A percentile compares a stretch with the other conserved stretches of the same genome.
Conservation (phyloP, 2,329 filamentous ascomycete species). For the Colletotrichum gigasporum region DNA sequence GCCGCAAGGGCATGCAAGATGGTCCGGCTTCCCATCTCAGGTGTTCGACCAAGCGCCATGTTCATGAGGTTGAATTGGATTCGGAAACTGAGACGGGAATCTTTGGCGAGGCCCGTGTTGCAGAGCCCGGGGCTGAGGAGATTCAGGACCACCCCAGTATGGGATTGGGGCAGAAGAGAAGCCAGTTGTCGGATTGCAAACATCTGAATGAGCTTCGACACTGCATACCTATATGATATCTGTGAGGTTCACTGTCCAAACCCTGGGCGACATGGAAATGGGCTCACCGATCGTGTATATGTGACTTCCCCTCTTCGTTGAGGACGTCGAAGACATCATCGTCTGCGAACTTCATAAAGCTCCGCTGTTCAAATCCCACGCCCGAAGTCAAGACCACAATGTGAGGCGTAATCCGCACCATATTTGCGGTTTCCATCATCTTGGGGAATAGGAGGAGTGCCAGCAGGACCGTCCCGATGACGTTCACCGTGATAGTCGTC, state of each 20-base stretch:
- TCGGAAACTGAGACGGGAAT: slow-evolving; percentile 26
- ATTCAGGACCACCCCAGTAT: slow-evolving; percentile 43
- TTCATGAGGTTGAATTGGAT: slow-evolving; percentile 36
- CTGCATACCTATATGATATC: slow-evolving; percentile 32
- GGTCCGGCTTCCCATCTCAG: slow-evolving; percentile 40
- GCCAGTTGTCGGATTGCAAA: slow-evolving; percentile 38
- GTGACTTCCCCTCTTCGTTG: not conserved
- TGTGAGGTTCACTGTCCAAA: not conserved
- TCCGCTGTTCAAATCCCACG: not conserved
- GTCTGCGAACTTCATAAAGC: not conserved
- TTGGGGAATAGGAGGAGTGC: slow-evolving; percentile 36
- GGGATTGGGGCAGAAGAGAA: slow-evolving; percentile 34
- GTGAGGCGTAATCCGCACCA: slow-evolving; percentile 36
- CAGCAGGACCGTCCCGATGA: slow-evolving; percentile 36
- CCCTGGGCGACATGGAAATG: not conserved
- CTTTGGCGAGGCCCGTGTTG: slow-evolving; percentile 35
- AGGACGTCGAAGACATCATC: not conserved
- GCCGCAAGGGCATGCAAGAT: slow-evolving; percentile 37
- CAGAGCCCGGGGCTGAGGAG: slow-evolving; percentile 42
- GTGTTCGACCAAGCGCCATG: slow-evolving; percentile 31
- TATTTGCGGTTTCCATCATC: slow-evolving; percentile 34
- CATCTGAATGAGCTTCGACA: slow-evolving; percentile 40
- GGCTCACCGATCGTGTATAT: not conserved
- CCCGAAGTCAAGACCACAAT: slow-evolving; percentile 21
- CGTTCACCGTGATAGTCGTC: slow-evolving; percentile 50